Conservation (phyloP, 306 rosid genomes). For the Medicago ruthenica region DNA sequence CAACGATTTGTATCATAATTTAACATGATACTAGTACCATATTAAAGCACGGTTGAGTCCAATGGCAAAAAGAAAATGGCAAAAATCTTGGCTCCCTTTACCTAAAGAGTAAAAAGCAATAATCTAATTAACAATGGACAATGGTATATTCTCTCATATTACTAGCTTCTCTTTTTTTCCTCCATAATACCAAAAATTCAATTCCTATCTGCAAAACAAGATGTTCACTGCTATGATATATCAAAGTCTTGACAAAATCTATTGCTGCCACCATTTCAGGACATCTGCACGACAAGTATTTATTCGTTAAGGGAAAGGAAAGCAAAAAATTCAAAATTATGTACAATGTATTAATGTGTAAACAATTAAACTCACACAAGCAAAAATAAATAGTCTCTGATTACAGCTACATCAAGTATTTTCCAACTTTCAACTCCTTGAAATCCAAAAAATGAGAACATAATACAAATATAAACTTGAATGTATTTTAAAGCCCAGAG, state of each 20-base stretch:
- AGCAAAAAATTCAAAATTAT: not conserved
- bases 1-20: not conserved
- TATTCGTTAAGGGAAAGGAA: not conserved
- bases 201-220: constrained; percentile 42
- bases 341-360: not conserved
- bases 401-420: not conserved
- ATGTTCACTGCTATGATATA: constrained; percentile 8
- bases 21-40: not conserved
- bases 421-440: constrained; percentile 11
- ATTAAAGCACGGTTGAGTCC: not conserved
- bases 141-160: not conserved
- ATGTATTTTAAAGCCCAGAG: no score
- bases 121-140: constrained; percentile 1
- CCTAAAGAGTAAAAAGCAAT: not conserved
- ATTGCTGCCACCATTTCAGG: constrained; percentile 35
- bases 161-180: not conserved
- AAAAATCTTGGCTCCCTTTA: not conserved
- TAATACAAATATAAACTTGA: not conserved
- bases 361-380: not conserved
- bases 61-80: not conserved
- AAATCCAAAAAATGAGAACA: constrained; percentile 3
- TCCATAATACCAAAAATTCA: constrained; percentile 45
- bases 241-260: constrained; percentile 31
- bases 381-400: not conserved
- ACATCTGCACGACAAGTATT: constrained; percentile 43